phyloP scores from a whole-genome alignment of 306 rosid genomes.

The Gastrolobium villosum region DNA sequence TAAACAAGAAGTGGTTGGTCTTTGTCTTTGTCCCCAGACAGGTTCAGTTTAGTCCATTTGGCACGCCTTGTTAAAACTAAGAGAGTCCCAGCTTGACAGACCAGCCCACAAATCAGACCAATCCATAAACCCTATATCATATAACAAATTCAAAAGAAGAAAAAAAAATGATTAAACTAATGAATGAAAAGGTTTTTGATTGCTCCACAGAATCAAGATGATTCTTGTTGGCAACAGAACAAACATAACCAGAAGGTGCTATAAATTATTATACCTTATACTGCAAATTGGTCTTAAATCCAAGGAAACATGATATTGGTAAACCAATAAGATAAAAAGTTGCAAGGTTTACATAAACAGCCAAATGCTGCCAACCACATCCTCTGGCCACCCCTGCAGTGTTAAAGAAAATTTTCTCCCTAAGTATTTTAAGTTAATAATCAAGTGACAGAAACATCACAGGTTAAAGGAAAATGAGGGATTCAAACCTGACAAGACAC shows the following conservation, averaged over 20 bases:
- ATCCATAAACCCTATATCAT: slow-evolving; percentile 85
- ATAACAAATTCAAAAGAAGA: neutral
- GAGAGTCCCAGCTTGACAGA: slow-evolving; percentile 66
- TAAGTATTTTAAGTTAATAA: slow-evolving; percentile 3
- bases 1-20: slow-evolving; percentile 34
- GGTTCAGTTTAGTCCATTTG: slow-evolving; percentile 60
- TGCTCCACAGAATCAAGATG: slow-evolving; percentile 1
- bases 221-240: neutral
- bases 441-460: neutral
- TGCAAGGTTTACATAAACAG: slow-evolving; percentile 67
- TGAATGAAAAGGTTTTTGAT: neutral
- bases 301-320: slow-evolving; percentile 69
- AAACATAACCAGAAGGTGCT: slow-evolving; percentile 17
- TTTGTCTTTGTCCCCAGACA: slow-evolving; percentile 26
- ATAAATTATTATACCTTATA: slow-evolving; percentile 59
- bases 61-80: slow-evolving; percentile 49
- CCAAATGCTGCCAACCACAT: slow-evolving; percentile 85
- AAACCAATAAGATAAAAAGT: slow-evolving; percentile 77
- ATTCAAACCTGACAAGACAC: slow-evolving; percentile 82
- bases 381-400: slow-evolving; percentile 86
- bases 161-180: slow-evolving; percentile 13
- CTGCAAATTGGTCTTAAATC: slow-evolving; percentile 63
- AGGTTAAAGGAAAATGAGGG: neutral
- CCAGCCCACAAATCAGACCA: slow-evolving; percentile 73
- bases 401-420: slow-evolving; percentile 7